Base-by-base conservation (phyloP, 75 land plant species). In the Pinus albicaulis region DNA sequence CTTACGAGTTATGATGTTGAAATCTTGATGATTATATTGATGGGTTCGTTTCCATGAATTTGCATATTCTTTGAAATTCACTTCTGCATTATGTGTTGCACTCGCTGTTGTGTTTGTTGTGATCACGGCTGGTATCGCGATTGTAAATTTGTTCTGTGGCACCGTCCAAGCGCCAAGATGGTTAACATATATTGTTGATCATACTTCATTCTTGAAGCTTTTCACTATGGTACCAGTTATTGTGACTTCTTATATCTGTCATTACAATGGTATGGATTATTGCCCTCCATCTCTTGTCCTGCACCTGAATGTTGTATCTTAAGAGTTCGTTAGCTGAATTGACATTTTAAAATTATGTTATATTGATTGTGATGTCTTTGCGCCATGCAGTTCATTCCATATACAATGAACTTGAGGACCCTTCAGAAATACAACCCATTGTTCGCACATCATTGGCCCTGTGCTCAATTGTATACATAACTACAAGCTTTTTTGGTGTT, bases 201-300 rank as follows among this genome's bases (percentile, higher is more conserved):
- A 77, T 61, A 53, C 84, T 20, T 93, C 98, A 26, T 73, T 93
- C 73, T 88, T 82, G 83, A 86, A 81, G 25, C 91, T 94, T 70
- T 94, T 96, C 84, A 91, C 99, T 1, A 87, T 86, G 20, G 92
- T 96, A 20, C 98, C 94, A 52, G 90, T 96, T 64, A 83, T 96
- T n/a, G 91, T 92, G 69, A 94, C 99, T 53, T 88, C 99, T 57
- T 96, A 85, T 68, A 85, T 96, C 74, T 96, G 99, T 82, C 99
- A 96, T 73, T 96, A 90, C 83, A 94, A 86, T 71, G 85, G 98
- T 95, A 87, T 41, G 89, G 8, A 55, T 3, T 25, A 3, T 68
- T 68, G 53, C 1, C 53, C 11, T 73, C n/a, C 19, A 34, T 73
- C 11, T 62, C 23, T 4, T 3, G 23, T 62, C 25, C 3, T 38